A percentile compares a stretch with the other conserved stretches of the same genome.
Conservation (phyloP, 768 basidiomycete species). For the Russula sp. region DNA sequence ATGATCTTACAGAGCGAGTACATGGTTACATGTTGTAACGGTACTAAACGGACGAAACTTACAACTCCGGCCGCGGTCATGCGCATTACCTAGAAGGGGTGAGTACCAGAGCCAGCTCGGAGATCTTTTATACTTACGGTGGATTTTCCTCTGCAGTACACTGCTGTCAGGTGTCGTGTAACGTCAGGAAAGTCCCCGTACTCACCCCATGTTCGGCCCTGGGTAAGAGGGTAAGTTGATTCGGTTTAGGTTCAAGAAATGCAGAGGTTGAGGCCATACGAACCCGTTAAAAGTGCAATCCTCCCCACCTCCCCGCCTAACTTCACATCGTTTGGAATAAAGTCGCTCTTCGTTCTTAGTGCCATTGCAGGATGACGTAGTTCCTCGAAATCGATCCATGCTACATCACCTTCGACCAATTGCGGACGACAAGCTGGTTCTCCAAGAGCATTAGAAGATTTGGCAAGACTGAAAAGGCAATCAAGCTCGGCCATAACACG, state of each 20-base stretch:
- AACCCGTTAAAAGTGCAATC: constrained; percentile 82
- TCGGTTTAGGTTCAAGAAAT: not conserved
- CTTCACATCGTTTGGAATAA: constrained; percentile 90
- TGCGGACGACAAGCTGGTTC: constrained; percentile 92
- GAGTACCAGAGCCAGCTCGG: not conserved
- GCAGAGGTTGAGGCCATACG: constrained; percentile 23
- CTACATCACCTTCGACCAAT: constrained; percentile 72
- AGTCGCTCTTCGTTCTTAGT: constrained; percentile 55
- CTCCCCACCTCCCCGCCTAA: constrained; percentile 70
- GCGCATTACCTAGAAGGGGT: constrained; percentile 57
- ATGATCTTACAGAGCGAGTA: constrained; percentile 47
- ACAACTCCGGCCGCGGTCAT: constrained; percentile 95
- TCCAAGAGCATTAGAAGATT: constrained; percentile 80
- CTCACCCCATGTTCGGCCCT: constrained; percentile 89
- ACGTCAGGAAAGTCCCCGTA: constrained; percentile 4
- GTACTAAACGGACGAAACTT: constrained; percentile 24
- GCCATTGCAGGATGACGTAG: constrained; percentile 85
- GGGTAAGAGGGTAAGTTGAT: not conserved
- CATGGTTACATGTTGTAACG: not conserved
- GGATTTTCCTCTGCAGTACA: constrained; percentile 55
- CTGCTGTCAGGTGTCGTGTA: not conserved
- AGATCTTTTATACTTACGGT: constrained; percentile 39
- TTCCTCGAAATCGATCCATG: constrained; percentile 81
- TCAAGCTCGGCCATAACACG: constrained; percentile 92
- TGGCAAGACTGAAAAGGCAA: constrained; percentile 87